Evolutionary conservation across 2,329 filamentous ascomycete species (phyloP).

Genomic region (Phialophora chinensis): DNA sequence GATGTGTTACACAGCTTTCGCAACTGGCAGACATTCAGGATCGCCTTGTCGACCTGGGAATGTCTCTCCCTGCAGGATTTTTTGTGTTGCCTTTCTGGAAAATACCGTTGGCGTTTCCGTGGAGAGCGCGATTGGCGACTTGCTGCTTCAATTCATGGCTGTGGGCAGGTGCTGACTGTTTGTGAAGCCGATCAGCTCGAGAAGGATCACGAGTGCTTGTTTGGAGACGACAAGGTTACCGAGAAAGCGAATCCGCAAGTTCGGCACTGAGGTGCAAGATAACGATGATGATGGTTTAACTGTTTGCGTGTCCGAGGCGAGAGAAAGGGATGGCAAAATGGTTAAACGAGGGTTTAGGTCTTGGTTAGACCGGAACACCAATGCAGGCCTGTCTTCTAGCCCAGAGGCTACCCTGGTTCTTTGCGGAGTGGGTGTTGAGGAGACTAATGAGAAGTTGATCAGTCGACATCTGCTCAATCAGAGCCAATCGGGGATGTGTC

Average conservation of each 20-base stretch:
- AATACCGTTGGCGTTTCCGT: neutral
- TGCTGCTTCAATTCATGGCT: conserved; percentile 1
- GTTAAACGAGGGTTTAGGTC: conserved; percentile 21
- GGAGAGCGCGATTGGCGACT: neutral
- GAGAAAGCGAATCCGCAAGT: conserved; percentile 3
- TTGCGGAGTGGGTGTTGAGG: conserved; percentile 10
- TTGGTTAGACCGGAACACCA: conserved; percentile 19
- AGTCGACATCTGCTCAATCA: conserved; percentile 5
- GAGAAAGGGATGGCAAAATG: conserved; percentile 19
- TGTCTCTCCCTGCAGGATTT: neutral
- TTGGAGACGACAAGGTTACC: conserved; percentile 2
- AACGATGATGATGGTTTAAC: neutral
- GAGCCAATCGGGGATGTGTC: conserved; percentile 23
- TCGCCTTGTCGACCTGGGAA: neutral
- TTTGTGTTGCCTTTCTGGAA: neutral
- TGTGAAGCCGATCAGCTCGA: conserved; percentile 2
- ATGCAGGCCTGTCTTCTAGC: conserved; percentile 23
- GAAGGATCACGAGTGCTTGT: neutral
- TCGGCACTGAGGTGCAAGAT: conserved; percentile 2
- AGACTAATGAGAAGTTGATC: conserved; percentile 15
- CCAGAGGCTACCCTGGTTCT: conserved; percentile 10
- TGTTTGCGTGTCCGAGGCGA: conserved; percentile 4
- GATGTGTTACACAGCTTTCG: neutral
- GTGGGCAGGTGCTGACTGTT: neutral
- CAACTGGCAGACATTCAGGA: neutral